Evolutionary conservation across 2,329 filamentous ascomycete species (phyloP), one percentile per base, ranked within the genome.

Genomic region (Whalleya microplaca): DNA sequence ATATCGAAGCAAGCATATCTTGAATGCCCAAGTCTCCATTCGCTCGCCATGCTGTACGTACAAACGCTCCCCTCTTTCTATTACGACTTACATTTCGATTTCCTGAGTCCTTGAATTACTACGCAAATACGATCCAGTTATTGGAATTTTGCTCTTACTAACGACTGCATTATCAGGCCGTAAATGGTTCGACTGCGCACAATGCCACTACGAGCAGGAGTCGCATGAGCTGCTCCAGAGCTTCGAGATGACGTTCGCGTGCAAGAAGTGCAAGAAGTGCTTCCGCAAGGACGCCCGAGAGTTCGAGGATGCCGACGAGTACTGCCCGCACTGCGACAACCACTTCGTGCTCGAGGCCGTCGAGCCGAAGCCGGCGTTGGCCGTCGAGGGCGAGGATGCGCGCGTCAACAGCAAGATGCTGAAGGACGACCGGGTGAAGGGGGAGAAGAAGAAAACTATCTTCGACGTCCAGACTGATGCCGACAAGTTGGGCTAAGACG

Each of bases 181-280:
- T 59, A 97, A 96, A 81, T 99, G 96, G 96, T 99, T 97, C 78
- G 95, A 99, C 80, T 99, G 95, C 77, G 90, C 91, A 63, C 90
- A 97, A 73, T 99, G 95, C 78, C 95, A 99, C 78, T 78, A 79
- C 51, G 95, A 99, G 73, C 80, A 85, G 59, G 89, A 96, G 75
- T 76, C 80, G 59, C 95, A 98, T 74, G 77, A 83, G 40, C 86
- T 99, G 20, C 77, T 84, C 51, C 90, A 96, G 76, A 82, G 81
- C 63, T 82, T 88, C 66, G 95, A 99, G 71, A 96, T 99, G 92
- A 84, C 81, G 40, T 98, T 99, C 71, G 92, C 91, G 50, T 99
- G 95, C 84, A 99, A 99, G 70, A 99, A 99, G 80, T 99, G 95
- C 86, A 93, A 90, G 67, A 99, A 99, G 78, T 93, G 89, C 76